Evolutionary conservation across 1,284 basidiomycete species (phyloP), one percentile per base, ranked within the genome.

Genomic region (Rhodotorula sp.): DNA sequence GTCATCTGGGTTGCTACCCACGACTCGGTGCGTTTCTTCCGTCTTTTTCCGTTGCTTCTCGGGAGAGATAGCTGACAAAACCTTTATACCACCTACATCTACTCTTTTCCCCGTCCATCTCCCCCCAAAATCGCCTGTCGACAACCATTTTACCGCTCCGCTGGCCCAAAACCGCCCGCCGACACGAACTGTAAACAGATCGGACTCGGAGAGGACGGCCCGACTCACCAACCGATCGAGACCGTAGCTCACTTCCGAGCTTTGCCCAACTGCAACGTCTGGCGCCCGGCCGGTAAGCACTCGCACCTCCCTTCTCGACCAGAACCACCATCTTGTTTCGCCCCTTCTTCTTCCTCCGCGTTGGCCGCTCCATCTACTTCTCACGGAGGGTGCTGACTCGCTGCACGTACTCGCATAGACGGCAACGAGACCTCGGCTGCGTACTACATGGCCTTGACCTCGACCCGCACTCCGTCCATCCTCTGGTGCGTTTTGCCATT

Each of bases 371-470:
- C 33, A 4, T 37, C 33, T 37, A 7, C 10, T 37, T 37, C 4
- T 5, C 6, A 37, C 33, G 33, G 33, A 37, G 33, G 33, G 33
- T 6, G 5, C 37, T 42, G 37, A 42, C 37, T 42, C 37, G 10
- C 14, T 10, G 10, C 37, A 42, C 37, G 12, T 42, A 42, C 14
- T 14, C 8, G 10, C 14, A 33, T 46, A 60, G 93, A 96, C 80
- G 93, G 93, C 58, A 95, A 95, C 81, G 94, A 95, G 85, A 92
- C 91, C 49, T 94, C 91, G 49, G 95, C 91, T 53, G 87, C 93
- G 29, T 97, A 96, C 85, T 82, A 87, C 75, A 86, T 89, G 62
- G 90, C 93, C 63, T 82, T 97, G 78, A 84, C 86, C 75, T 87
- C 89, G 73, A 86, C 81, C 76, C 81, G 84, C 76, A 94, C 91